Base-by-base conservation (phyloP, 2,329 filamentous ascomycete genomes). In the Pseudogymnoascus sp. region DNA sequence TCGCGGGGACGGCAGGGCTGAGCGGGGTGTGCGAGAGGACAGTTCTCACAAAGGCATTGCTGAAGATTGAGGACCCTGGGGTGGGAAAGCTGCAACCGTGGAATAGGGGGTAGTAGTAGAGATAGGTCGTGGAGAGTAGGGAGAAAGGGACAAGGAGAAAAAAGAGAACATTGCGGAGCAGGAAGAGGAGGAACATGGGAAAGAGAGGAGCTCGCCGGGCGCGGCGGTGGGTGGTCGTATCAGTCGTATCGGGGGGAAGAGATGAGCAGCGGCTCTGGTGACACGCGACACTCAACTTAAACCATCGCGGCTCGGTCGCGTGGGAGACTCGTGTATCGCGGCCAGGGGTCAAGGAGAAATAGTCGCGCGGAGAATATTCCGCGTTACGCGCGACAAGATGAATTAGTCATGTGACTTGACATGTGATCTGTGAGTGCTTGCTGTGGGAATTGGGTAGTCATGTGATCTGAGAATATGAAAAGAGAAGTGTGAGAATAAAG, bases 71-170 rank as follows among this genome's bases (percentile, higher is more conserved):
- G 16, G 67, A 60, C n/a, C 69, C 64, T 64, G 72, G 70, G 60
- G 72, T 65, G 10, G 93, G 91, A 75, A 97, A 97, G 39, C 83
- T 86, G 79, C 93, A 97, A 71, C 84, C 83, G 68, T 86, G 83
- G 72, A 96, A 88, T 69, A 90, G 72, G 7, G 95, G 93, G 73
- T 96, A 97, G 40, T 93, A 79, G 78, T 97, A 97, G 62, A 97
- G 82, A 77, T 93, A 96, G 68, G 86, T 70, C 61, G 89, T 91
- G 71, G 85, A 84, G 67, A 85, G 76, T 72, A 93, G 70, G 64
- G 89, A 87, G 72, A 93, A 72, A 60, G 90, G 86, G 51, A 89
- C 72, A 60, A 83, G 74, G 61, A 85, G 70, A 72, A 81, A 78
- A 72, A 81, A 78, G 39, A 76, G 72, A 62, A 68, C 69, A 71